Conservation (phyloP, 345 rosid species). For the Citrus unshiu region DNA sequence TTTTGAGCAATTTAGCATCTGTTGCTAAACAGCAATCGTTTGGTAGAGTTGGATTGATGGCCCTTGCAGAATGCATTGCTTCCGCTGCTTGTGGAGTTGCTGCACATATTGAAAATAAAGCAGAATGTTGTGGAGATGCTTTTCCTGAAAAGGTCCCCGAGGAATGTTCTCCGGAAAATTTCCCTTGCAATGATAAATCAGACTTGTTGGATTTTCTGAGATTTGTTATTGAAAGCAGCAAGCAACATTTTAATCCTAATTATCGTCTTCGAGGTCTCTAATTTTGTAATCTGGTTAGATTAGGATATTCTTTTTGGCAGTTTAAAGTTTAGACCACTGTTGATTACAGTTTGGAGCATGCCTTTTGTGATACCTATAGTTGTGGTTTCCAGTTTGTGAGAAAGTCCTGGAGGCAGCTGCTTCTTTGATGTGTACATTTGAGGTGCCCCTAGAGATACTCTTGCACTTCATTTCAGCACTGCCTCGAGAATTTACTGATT, state of each 20-base stretch:
- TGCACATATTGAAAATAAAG: constrained; percentile 21
- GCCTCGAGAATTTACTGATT: constrained; percentile 76
- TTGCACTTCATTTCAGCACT: constrained; percentile 70
- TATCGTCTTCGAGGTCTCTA: constrained; percentile 82
- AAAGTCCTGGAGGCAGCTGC: constrained; percentile 68
- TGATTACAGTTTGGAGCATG: neutral
- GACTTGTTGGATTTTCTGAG: constrained; percentile 63
- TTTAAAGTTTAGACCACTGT: constrained; percentile 1
- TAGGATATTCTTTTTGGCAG: constrained; percentile 11
- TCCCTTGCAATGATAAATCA: constrained; percentile 30
- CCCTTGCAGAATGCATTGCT: constrained; percentile 73
- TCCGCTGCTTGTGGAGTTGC: constrained; percentile 51
- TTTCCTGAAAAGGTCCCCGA: constrained; percentile 18
- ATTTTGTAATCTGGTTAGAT: constrained; percentile 19
- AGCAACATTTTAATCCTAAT: constrained; percentile 86
- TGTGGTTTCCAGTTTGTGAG: constrained; percentile 48
- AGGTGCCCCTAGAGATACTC: constrained; percentile 67
- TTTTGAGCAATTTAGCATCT: constrained; percentile 65
- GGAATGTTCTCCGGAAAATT: constrained; percentile 26
- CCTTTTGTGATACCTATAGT: constrained; percentile 8
- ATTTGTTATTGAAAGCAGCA: constrained; percentile 85
- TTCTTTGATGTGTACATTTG: constrained; percentile 38
- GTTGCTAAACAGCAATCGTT: constrained; percentile 65
- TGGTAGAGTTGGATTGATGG: constrained; percentile 91
- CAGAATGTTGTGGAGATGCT: constrained; percentile 23